Percentiles rank a stretch among this genome's conserved stretches.
Evolutionary conservation across 2,329 filamentous ascomycete species (phyloP).

Genomic region (Diaporthe destruens): DNA sequence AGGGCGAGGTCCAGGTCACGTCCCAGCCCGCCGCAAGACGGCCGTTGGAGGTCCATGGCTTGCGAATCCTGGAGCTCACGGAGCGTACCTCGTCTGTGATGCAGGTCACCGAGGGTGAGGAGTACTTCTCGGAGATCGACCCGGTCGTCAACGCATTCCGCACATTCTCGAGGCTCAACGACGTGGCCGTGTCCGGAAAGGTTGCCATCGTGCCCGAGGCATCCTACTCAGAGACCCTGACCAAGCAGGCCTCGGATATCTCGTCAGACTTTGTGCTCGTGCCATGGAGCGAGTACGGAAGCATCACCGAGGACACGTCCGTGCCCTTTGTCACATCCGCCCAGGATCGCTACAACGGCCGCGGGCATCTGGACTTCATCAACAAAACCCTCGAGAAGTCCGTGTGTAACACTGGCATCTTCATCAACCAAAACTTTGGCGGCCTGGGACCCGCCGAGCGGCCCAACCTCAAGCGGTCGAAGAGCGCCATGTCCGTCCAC

Average conservation of each 20-base stretch:
- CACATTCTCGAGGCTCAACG: slow-evolving; percentile 86
- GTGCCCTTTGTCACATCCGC: slow-evolving; percentile 56
- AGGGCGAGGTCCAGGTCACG: slow-evolving; percentile 45
- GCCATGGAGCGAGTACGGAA: slow-evolving; percentile 89
- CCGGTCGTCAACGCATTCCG: slow-evolving; percentile 93
- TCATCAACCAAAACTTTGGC: slow-evolving; percentile 76
- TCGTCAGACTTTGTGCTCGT: slow-evolving; percentile 82
- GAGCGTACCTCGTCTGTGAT: slow-evolving; percentile 96
- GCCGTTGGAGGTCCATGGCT: slow-evolving; percentile 80
- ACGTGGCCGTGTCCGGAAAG: slow-evolving; percentile 84
- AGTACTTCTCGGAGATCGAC: slow-evolving; percentile 75
- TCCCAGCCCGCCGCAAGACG: slow-evolving; percentile 51
- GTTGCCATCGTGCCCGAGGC: slow-evolving; percentile 83
- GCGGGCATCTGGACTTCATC: slow-evolving; percentile 81
- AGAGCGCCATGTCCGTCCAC: slow-evolving; percentile 71
- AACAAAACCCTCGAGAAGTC: slow-evolving; percentile 73
- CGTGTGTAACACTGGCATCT: slow-evolving; percentile 78
- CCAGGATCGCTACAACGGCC: slow-evolving; percentile 71
- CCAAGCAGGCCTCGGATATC: slow-evolving; percentile 77
- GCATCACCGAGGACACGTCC: slow-evolving; percentile 74
- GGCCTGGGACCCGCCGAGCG: slow-evolving; percentile 53
- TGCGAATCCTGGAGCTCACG: slow-evolving; percentile 88
- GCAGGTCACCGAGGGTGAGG: slow-evolving; percentile 87
- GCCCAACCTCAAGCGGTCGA: slow-evolving; percentile 58
- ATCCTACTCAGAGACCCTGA: slow-evolving; percentile 83